A percentile compares a stretch with the other conserved stretches of the same genome.
Conservation (phyloP, 805 yeast species). For the Kluyveromyces starmeri region DNA sequence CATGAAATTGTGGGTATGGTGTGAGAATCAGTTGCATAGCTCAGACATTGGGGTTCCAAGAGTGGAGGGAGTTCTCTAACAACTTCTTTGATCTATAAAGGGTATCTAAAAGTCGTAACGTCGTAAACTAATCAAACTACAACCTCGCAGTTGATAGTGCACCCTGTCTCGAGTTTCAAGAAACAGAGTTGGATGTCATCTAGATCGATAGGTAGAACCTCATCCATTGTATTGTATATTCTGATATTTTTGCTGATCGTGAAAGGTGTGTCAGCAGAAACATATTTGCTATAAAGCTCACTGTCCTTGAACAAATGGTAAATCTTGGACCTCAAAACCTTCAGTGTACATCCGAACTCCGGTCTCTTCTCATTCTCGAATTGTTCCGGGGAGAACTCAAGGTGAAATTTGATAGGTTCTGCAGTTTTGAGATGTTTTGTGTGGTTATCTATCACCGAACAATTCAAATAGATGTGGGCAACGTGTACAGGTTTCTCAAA, state of each 20-base stretch:
- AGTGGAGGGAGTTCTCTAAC: constrained; percentile 17
- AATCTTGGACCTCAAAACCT: constrained; percentile 49
- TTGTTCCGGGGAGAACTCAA: constrained; percentile 79
- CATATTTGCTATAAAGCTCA: constrained; percentile 23
- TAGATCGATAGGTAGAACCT: constrained; percentile 21
- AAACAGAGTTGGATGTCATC: constrained; percentile 44
- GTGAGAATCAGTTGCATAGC: constrained; percentile 44
- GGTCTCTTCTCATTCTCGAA: constrained; percentile 50
- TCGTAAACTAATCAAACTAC: constrained; percentile 19
- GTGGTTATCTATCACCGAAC: constrained; percentile 32
- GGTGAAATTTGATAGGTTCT: constrained; percentile 46
- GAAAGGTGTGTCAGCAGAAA: constrained; percentile 10
- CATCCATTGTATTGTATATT: constrained; percentile 29
- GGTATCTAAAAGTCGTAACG: too few relatives aligned
- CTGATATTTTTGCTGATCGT: constrained; percentile 29
- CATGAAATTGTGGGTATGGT: constrained; percentile 55
- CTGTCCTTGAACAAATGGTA: constrained; percentile 46
- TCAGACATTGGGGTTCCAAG: constrained; percentile 31
- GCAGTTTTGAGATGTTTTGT: constrained; percentile 15
- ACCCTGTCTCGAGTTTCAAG: constrained; percentile 47
- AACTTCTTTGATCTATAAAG: too few relatives aligned
- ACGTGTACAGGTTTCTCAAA: constrained; percentile 71
- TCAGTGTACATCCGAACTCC: constrained; percentile 62
- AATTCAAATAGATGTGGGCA: constrained; percentile 56
- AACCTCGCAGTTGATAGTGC: constrained; percentile 32